phyloP scores from a whole-genome alignment of 1,284 basidiomycete species.

The Pyrrhoderma noxium region DNA sequence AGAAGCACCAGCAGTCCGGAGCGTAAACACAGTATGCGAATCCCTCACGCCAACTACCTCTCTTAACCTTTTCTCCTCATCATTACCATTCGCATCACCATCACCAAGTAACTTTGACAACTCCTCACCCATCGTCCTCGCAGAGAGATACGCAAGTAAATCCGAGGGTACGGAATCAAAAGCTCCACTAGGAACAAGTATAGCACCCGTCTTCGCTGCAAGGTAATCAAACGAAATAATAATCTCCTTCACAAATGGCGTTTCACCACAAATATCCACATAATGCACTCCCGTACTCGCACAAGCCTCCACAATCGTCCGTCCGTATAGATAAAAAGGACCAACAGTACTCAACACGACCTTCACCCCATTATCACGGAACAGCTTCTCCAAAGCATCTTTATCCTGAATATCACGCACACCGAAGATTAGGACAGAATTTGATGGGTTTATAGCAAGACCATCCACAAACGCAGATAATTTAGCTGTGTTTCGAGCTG shows the following conservation, averaged over 20 bases:
- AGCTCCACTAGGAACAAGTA: constrained; percentile 66
- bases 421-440: constrained; percentile 40
- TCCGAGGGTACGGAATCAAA: constrained; percentile 73
- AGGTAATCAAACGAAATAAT: constrained; percentile 52
- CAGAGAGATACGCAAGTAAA: constrained; percentile 49
- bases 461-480: constrained; percentile 35
- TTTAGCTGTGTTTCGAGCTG: constrained; percentile 51
- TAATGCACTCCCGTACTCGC: constrained; percentile 51
- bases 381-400: constrained; percentile 42
- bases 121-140: constrained; percentile 35
- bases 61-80: no score
- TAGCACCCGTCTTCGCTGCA: constrained; percentile 56
- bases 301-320: constrained; percentile 54
- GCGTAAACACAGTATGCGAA: constrained; percentile 41
- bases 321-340: constrained; percentile 60
- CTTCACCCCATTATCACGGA: constrained; percentile 37
- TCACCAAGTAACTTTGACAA: no score
- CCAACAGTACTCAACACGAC: constrained; percentile 66
- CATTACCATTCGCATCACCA: no score
- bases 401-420: constrained; percentile 44
- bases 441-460: constrained; percentile 31
- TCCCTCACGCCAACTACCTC: constrained; percentile 30
- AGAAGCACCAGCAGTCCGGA: constrained; percentile 45
- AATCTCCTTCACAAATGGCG: constrained; percentile 44
- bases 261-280: constrained; percentile 58